Base-by-base conservation (phyloP, 2,329 filamentous ascomycete species). In the Verticillium nonalfalfae region DNA sequence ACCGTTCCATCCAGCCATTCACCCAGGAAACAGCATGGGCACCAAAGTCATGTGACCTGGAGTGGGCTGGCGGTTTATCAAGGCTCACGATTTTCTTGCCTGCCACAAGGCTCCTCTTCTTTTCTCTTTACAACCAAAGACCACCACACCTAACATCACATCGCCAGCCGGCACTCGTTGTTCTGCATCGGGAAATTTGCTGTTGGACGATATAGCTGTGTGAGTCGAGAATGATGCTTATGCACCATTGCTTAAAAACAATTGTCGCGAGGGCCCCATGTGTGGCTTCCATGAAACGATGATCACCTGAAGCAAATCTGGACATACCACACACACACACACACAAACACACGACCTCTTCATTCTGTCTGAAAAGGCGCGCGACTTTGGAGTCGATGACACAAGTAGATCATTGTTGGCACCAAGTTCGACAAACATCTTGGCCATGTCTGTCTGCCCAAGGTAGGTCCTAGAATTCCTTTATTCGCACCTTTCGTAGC, bases 261-360 rank as follows among this genome's bases (percentile, higher is more conserved):
- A 86, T 87, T 76, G 80, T 85, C 83, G 85, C 81, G 84, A 87
- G 84, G 82, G 84, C 83, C 84, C 82, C 82, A 81, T 74, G 81
- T 73, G 82, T 76, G 83, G 83, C 82, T 79, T 71, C 83, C 84
- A 86, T 85, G 84, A 86, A 84, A 79, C 82, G 84, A 69, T 85
- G 84, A 86, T 86, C 83, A 87, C 84, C 84, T 86, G 81, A 85
- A 79, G 79, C 82, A 85, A 85, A 79, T 78, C 65, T 73, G 78
- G 78, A 86, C 83, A 85, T 80, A 69, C 65, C 60, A 45, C 68
- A 65, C 60, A 45, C 36, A 26, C 40, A 50, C 40, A 50, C n/a
- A 50, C 45, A 18, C n/a, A 11, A 21, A 50, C 14, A 14, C n/a
- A n/a, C 26, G 26, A 4, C n/a, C 45, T 9, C n/a, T 50, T 21